Base-by-base conservation (phyloP, 345 rosid species). In the Raphanus sativus region DNA sequence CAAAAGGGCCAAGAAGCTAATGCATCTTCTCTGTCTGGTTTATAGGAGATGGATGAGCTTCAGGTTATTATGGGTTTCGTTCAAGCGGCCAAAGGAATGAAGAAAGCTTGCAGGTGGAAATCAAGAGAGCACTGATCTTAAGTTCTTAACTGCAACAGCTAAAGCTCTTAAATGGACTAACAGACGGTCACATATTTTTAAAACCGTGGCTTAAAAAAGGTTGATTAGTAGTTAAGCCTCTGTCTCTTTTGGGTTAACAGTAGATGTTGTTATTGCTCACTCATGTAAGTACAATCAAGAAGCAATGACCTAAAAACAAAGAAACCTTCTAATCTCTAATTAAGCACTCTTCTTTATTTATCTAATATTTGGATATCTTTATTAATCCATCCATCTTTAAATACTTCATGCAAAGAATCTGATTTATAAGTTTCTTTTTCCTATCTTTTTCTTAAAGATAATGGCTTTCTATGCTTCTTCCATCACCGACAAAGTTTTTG, bases 1-100 rank as follows among this genome's bases (percentile, higher is more conserved):
- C 58, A 50, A 36, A 32, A 55, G 72, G n/a, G 17, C 0, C 7
- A 68, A 32, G 11, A 24, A 64, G 61, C 55, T 67, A 17, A 7
- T 8, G 5, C 33, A 58, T 30, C 54, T 15, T 13, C 64, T 2
- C 8, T 15, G 13, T 32, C 12, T 45, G 12, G 3, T 26, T 7
- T 40, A 3, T 40, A 95, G 98, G 86, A 91, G 85, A 84, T 95
- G 96, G 99, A 95, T 56, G 98, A 92, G 96, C 82, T 90, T 87
- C 98, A 92, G 83, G 98, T 94, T 30, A 87, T 94, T 7, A 85
- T 89, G 75, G 98, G 98, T 75, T 95, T 92, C 42, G 99, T 92
- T 78, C 91, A 92, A 64, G 97, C 97, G 0, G 98, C 97, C 1
- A 91, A 87, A 87, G 86, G 87, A 77, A 80, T 85, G 87, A 92